Evolutionary conservation across 2,329 filamentous ascomycete genomes (phyloP), one percentile per base, ranked within the genome.

Genomic region (Clonostachys rhizophaga): DNA sequence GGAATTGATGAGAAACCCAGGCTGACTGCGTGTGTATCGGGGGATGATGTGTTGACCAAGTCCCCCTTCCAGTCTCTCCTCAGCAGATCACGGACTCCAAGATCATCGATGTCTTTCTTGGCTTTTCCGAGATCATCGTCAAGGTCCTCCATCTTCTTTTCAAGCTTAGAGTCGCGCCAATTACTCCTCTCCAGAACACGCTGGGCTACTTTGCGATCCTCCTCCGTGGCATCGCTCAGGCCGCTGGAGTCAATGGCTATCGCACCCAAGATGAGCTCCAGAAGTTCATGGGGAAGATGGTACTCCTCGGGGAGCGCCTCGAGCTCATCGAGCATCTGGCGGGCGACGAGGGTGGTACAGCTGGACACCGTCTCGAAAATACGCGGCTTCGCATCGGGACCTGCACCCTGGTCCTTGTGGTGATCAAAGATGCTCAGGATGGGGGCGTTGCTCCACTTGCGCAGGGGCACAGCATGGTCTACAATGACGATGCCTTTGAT

Each of bases 41-140:
- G 67, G 0, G 70, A 72, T 1, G 67, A 67, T 1, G 70, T 74
- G 53, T 74, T 69, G 42, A 74, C 68, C 14, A 73, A 52, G 46
- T 72, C 69, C 44, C 68, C 68, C 54, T 74, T 74, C 70, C 70
- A 74, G 60, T 74, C 71, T 36, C 70, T 60, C 9, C 71, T 59
- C 30, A 74, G 60, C 42, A 74, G 59, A 50, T 74, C 70, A 40
- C 70, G 67, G 1, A 74, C 59, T 20, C 57, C 60, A 6, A 74
- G 61, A 34, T 63, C 42, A 18, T 60, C 66, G 17, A 74, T 63
- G 46, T 70, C 63, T 48, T 72, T 69, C 55, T 72, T 70, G 2
- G 70, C 70, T 11, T 56, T 52, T 20, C 58, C 59, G 20, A 74
- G 65, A 18, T 65, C 49, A 34, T 69, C 62, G 45, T 67, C 62